Evolutionary conservation across 2,329 filamentous ascomycete genomes (phyloP).

Genomic region (Mycocentrospora acerina): DNA sequence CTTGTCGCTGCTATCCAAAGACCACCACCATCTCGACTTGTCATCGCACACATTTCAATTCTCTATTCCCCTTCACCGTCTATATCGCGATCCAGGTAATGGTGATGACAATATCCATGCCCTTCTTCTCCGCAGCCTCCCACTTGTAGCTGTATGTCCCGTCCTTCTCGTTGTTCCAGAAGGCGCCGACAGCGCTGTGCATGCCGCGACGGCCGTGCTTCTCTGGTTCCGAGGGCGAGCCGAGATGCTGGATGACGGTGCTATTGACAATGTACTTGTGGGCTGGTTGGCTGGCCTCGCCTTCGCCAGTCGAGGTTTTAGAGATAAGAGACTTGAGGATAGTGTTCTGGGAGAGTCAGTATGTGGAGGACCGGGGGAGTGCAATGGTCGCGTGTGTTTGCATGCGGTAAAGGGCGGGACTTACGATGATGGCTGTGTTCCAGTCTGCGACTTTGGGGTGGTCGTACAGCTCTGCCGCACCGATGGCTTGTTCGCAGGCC

Average conservation of each 20-base stretch:
- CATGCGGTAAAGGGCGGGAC: constrained; percentile 32
- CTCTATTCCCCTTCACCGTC: background rate
- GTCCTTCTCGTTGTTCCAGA: constrained; percentile 89
- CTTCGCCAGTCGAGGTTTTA: constrained; percentile 64
- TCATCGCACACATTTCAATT: background rate
- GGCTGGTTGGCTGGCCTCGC: constrained; percentile 41
- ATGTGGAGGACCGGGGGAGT: constrained; percentile 2
- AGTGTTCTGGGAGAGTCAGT: constrained; percentile 58
- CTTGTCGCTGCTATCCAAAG: background rate
- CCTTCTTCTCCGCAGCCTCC: constrained; percentile 58
- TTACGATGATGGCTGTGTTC: constrained; percentile 92
- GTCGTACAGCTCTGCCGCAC: constrained; percentile 76
- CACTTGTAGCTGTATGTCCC: constrained; percentile 91
- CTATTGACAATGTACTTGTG: constrained; percentile 98
- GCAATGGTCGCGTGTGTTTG: constrained; percentile 1
- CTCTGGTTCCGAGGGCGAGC: constrained; percentile 45
- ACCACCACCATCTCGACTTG: background rate
- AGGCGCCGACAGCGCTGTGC: constrained; percentile 82
- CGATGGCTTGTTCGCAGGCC: constrained; percentile 82
- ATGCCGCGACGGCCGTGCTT: constrained; percentile 84
- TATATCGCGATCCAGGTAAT: constrained; percentile 70
- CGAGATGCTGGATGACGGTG: constrained; percentile 93
- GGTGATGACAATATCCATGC: constrained; percentile 55
- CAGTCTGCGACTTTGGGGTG: constrained; percentile 81
- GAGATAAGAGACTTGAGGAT: constrained; percentile 78